phyloP scores from a whole-genome alignment of 1,284 basidiomycete genomes.

The Pseudozyma thailandica region DNA sequence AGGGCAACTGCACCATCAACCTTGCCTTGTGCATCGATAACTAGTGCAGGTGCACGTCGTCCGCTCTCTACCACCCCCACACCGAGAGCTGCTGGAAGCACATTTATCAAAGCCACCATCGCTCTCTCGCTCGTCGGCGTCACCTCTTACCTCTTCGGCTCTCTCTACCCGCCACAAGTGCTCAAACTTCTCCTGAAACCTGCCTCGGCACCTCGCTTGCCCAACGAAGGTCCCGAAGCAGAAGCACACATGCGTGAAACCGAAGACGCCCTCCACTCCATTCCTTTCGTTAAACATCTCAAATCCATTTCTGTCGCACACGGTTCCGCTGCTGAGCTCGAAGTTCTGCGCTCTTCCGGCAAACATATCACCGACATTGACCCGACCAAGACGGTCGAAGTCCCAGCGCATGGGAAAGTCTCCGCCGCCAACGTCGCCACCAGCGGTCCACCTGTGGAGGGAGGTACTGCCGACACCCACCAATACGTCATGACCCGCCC shows the following conservation, averaged over 20 bases:
- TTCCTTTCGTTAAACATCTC: constrained; percentile 71
- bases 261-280: constrained; percentile 77
- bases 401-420: constrained; percentile 32
- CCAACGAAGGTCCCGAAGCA: constrained; percentile 75
- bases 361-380: constrained; percentile 36
- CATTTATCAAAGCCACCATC: constrained; percentile 39
- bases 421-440: constrained; percentile 27
- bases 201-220: constrained; percentile 76
- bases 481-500: constrained; percentile 73
- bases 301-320: constrained; percentile 29
- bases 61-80: constrained; percentile 35
- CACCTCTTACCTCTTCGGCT: constrained; percentile 72
- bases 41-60: constrained; percentile 8
- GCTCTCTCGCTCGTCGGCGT: constrained; percentile 49
- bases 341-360: constrained; percentile 30
- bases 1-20: not conserved
- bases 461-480: constrained; percentile 38
- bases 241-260: constrained; percentile 74
- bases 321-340: constrained; percentile 31
- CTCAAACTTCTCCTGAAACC: constrained; percentile 78
- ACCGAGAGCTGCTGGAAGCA: constrained; percentile 17
- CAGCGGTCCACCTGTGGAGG: constrained; percentile 30
- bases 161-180: constrained; percentile 75
- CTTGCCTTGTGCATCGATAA: not conserved
- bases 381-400: constrained; percentile 24